Percentiles rank a stretch among this genome's conserved stretches.
phyloP scores from a whole-genome alignment of 2,329 filamentous ascomycete species.

The Fusarium sp. region DNA sequence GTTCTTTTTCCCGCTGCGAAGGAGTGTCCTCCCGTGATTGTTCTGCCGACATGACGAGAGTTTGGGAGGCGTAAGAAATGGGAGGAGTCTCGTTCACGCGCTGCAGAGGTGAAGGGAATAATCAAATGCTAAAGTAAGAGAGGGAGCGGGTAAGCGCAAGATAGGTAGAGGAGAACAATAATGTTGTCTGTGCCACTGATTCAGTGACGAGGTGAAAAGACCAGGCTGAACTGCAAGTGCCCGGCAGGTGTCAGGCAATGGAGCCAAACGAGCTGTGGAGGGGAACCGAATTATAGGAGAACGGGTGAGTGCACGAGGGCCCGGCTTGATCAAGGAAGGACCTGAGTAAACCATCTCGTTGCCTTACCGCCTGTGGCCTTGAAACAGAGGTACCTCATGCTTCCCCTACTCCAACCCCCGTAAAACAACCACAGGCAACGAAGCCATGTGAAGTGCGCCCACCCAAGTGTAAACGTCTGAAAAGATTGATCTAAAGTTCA shows the following conservation, averaged over 20 bases:
- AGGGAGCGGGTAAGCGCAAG: too few species aligned
- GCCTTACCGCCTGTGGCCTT: background rate
- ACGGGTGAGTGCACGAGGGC: background rate
- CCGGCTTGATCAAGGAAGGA: background rate
- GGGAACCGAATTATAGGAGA: background rate
- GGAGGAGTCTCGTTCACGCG: background rate
- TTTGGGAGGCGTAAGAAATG: background rate
- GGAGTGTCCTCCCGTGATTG: background rate
- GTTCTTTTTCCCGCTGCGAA: slow-evolving; percentile 11
- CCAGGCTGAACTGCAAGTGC: background rate
- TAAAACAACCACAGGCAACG: slow-evolving; percentile 22
- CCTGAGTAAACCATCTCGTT: background rate
- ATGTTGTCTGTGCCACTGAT: background rate
- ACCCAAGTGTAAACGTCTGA: slow-evolving; percentile 29
- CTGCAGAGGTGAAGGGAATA: background rate
- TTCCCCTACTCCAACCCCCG: background rate
- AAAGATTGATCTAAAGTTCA: slow-evolving; percentile 28
- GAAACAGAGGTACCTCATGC: background rate
- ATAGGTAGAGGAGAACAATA: too few species aligned
- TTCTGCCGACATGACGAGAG: background rate
- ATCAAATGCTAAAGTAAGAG: background rate
- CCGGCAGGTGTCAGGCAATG: background rate
- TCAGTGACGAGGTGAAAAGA: background rate
- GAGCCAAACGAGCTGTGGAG: background rate
- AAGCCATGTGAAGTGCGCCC: slow-evolving; percentile 7